These are phyloP conservation scores for Xenoacremonium recifei DNA, from an alignment of 2,329 filamentous ascomycete species.

Conservation along the genomic window DNA sequence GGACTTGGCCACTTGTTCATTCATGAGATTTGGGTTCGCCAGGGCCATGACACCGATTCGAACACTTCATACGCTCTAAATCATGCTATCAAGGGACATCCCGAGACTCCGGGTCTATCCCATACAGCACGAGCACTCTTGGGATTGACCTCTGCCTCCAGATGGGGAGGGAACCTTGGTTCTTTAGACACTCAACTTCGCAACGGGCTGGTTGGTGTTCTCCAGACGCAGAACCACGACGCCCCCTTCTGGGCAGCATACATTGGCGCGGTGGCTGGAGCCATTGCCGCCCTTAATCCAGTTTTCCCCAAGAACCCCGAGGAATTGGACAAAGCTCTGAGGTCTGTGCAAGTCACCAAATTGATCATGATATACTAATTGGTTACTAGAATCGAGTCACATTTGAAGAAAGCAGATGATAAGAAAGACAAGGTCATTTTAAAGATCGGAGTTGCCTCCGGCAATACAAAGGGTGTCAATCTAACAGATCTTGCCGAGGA, in stretches of 20 bases:
- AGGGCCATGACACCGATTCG: conserved; percentile 46
- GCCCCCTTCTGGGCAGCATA: conserved; percentile 54
- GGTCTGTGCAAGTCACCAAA: conserved; percentile 31
- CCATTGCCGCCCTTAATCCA: conserved; percentile 43
- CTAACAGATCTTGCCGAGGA: conserved; percentile 31
- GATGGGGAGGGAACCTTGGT: conserved; percentile 66
- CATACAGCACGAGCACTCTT: conserved; percentile 71
- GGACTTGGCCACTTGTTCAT: conserved; percentile 46
- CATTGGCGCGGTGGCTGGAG: conserved; percentile 46
- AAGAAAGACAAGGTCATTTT: conserved; percentile 39
- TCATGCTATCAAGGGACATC: conserved; percentile 64
- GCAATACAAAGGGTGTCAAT: conserved; percentile 29
- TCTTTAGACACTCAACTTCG: conserved; percentile 46
- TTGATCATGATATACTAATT: not conserved
- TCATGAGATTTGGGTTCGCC: conserved; percentile 50
- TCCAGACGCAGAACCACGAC: conserved; percentile 35
- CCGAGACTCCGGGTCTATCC: conserved; percentile 69
- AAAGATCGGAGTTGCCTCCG: conserved; percentile 31
- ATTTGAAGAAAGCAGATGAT: conserved; percentile 24
- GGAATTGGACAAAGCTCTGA: conserved; percentile 35
- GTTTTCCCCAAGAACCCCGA: conserved; percentile 36
- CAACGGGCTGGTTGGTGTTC: conserved; percentile 40
- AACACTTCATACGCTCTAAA: conserved; percentile 72
- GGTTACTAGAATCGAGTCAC: conserved; percentile 29
- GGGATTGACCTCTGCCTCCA: conserved; percentile 67